These are phyloP conservation scores for Plectosphaerella plurivora DNA, from an alignment of 2,329 filamentous ascomycete genomes.

Conservation along the genomic window DNA sequence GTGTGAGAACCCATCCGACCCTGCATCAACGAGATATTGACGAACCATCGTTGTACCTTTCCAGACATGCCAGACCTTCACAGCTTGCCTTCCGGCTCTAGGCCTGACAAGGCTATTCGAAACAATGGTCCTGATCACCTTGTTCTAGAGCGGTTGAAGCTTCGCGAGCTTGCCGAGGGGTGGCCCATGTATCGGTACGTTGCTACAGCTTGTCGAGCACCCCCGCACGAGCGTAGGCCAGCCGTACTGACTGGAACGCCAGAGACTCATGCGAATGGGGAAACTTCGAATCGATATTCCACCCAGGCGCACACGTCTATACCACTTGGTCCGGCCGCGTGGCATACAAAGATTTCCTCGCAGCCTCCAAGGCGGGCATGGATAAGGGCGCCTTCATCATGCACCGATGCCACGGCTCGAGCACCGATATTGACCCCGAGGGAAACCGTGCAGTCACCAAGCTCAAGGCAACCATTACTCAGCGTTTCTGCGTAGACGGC, in stretches of 20 bases:
- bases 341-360: slow-evolving; percentile 32
- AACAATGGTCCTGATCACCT: slow-evolving; percentile 42
- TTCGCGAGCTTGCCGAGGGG: slow-evolving; percentile 43
- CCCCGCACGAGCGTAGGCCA: too few relatives aligned
- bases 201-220: too few relatives aligned
- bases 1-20: too few relatives aligned
- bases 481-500: slow-evolving; percentile 36
- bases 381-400: slow-evolving; percentile 37
- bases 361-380: slow-evolving; percentile 31
- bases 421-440: slow-evolving; percentile 34
- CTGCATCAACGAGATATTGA: too few relatives aligned
- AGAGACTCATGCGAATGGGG: slow-evolving; percentile 48
- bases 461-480: slow-evolving; percentile 46
- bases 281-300: slow-evolving; percentile 45
- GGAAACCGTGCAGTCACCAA: slow-evolving; percentile 38
- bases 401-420: slow-evolving; percentile 36
- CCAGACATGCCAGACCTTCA: slow-evolving; percentile 26
- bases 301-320: slow-evolving; percentile 41
- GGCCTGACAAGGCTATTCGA: slow-evolving; percentile 32
- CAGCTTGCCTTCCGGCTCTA: slow-evolving; percentile 25
- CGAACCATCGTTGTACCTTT: too few relatives aligned
- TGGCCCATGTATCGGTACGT: slow-evolving; percentile 40
- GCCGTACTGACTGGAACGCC: neutral
- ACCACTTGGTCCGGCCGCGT: slow-evolving; percentile 46
- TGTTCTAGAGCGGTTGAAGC: slow-evolving; percentile 37